Percentiles rank a stretch among this genome's conserved stretches.
These are phyloP conservation scores for Pythium sp. DNA, from an alignment of 352 stramenopile species.

Conservation along the genomic window DNA sequence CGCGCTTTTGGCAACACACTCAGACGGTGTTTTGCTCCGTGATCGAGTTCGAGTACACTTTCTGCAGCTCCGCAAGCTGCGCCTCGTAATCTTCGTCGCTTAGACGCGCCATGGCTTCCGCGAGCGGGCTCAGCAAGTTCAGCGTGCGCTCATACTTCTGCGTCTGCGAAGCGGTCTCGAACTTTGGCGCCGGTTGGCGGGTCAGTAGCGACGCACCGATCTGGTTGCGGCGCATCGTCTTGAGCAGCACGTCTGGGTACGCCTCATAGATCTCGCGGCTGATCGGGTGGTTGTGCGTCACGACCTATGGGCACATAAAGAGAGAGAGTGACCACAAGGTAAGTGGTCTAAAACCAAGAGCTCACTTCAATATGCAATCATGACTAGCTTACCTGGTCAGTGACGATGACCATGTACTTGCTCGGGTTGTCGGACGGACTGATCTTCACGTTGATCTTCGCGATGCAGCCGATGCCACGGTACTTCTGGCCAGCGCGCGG, in stretches of 20 bases:
- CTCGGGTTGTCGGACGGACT: slow-evolving; percentile 72
- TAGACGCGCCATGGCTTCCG: slow-evolving; percentile 71
- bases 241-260: slow-evolving; percentile 81
- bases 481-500: slow-evolving; percentile 80
- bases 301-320: slow-evolving; percentile 39
- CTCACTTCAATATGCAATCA: neutral
- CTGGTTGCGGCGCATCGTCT: slow-evolving; percentile 82
- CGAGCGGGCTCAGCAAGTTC: slow-evolving; percentile 58
- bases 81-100: slow-evolving; percentile 71
- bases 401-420: slow-evolving; percentile 89
- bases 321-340: neutral
- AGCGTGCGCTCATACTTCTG: slow-evolving; percentile 81
- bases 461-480: slow-evolving; percentile 78
- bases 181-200: slow-evolving; percentile 70
- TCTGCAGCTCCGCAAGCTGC: slow-evolving; percentile 72
- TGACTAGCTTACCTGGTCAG: slow-evolving; percentile 53
- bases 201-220: slow-evolving; percentile 58
- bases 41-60: slow-evolving; percentile 63
- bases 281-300: slow-evolving; percentile 83
- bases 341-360: neutral
- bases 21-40: slow-evolving; percentile 61
- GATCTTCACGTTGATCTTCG: slow-evolving; percentile 89
- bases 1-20: slow-evolving; percentile 16
- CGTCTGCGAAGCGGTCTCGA: slow-evolving; percentile 64
- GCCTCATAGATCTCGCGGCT: slow-evolving; percentile 84